Evolutionary conservation across 257 asterid genomes (phyloP).

Genomic region (Solanum virginianum): DNA sequence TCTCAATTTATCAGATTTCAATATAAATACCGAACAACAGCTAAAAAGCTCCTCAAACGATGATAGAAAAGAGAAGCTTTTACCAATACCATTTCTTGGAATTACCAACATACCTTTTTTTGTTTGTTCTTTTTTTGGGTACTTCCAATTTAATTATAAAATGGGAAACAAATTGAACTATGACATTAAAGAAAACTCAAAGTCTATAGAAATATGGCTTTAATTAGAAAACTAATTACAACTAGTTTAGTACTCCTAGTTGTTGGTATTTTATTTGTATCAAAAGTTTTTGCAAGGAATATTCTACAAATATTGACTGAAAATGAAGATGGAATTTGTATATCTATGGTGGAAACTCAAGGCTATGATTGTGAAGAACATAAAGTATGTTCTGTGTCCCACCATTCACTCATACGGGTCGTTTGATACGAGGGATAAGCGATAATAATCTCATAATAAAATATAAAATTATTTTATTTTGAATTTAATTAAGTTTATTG

Average conservation of each 20-base stretch:
- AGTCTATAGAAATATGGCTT: neutral
- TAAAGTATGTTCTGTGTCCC: slow-evolving; percentile 10
- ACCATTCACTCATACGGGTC: neutral
- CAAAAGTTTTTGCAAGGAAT: neutral
- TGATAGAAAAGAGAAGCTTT: neutral
- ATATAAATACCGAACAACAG: no score
- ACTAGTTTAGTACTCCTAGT: neutral
- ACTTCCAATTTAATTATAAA: neutral
- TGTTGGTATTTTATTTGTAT: neutral
- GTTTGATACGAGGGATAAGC: neutral
- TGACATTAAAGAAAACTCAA: neutral
- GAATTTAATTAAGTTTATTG: neutral
- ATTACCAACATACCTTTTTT: neutral
- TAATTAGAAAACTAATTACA: neutral
- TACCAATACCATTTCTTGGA: neutral
- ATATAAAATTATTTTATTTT: fast-evolving
- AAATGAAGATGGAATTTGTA: slow-evolving; percentile 39
- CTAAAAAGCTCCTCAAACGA: no score
- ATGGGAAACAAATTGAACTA: neutral
- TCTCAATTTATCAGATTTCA: no score
- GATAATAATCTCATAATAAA: fast-evolving
- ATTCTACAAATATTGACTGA: neutral
- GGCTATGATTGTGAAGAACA: slow-evolving; percentile 67
- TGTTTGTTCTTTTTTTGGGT: neutral
- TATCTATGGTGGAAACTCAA: slow-evolving; percentile 29